Evolutionary conservation across 768 basidiomycete genomes (phyloP).

Genomic region (Gautieria morchelliformis): DNA sequence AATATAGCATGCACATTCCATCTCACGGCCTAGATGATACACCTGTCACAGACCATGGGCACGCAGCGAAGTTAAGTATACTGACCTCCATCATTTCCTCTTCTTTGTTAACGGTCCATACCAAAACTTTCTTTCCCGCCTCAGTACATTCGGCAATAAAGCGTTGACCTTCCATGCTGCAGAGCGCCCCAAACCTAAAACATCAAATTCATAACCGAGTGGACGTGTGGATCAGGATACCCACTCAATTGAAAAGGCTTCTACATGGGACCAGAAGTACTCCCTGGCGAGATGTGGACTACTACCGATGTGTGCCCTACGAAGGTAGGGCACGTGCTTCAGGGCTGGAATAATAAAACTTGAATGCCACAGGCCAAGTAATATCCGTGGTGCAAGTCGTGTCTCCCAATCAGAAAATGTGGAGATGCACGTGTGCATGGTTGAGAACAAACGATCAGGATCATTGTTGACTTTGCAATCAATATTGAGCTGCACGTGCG

Average conservation of each 20-base stretch:
- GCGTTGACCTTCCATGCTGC: constrained; percentile 27
- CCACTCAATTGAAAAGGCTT: constrained; percentile 83
- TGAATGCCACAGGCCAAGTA: constrained; percentile 87
- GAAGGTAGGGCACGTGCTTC: constrained; percentile 68
- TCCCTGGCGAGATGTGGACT: constrained; percentile 62
- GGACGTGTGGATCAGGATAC: constrained; percentile 41
- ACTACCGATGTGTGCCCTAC: constrained; percentile 75
- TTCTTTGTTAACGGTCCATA: constrained; percentile 93
- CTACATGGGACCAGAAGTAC: constrained; percentile 84
- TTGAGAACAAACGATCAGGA: constrained; percentile 70
- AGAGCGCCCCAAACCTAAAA: constrained; percentile 3
- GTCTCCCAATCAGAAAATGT: constrained; percentile 64
- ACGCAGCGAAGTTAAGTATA: neutral
- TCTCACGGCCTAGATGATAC: constrained; percentile 48
- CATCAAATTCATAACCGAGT: neutral
- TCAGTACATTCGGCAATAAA: constrained; percentile 74
- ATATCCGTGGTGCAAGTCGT: constrained; percentile 65
- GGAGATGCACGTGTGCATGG: constrained; percentile 65
- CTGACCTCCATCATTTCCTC: constrained; percentile 84
- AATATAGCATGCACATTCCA: constrained; percentile 76
- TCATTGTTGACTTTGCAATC: constrained; percentile 94
- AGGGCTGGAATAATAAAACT: constrained; percentile 75
- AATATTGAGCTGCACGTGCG: constrained; percentile 70
- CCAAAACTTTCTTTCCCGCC: constrained; percentile 77
- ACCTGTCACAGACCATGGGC: constrained; percentile 27